Evolutionary conservation across 2,329 filamentous ascomycete genomes (phyloP), one percentile per base, ranked within the genome.

Genomic region (Escovopsis sp.): DNA sequence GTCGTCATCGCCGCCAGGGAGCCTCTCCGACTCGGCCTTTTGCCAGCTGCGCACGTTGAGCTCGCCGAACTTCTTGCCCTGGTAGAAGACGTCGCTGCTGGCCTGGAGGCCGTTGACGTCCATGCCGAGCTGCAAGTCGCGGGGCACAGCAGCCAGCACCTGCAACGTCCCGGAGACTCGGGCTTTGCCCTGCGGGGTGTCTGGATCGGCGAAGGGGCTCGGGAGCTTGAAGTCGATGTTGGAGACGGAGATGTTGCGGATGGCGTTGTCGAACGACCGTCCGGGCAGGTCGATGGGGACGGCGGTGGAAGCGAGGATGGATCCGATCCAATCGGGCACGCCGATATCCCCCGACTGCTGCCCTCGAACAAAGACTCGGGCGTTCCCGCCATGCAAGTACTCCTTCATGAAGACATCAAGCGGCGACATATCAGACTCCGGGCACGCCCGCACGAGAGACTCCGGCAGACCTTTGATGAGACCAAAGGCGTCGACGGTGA

Each of bases 221-320:
- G 91, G 91, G 38, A 98, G 66, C 39, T 75, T 77, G 59, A 98
- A 94, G 53, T 93, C 78, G 35, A 93, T 85, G 55, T 95, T 75
- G 2, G 79, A 77, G 49, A 96, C 66, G 19, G 86, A 83, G 57
- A 96, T 95, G 51, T 91, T 89, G 51, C 80, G 82, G 56, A 98
- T 82, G 12, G 94, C 65, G 49, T 83, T 79, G 49, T 87, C 86
- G 53, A 95, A 80, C 0, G 80, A 80, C 45, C 80, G 77, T 5
- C 86, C 86, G 0, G 86, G 85, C 48, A 96, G 83, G 6, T 86
- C 82, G 6, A 96, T 67, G 3, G 88, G 87, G 1, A 96, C 70
- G 0, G 81, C 88, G 41, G 96, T 75, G 51, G 83, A 86, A 38
- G 80, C 78, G 33, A 96, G 66, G 19, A 98, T 70, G 41, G 88